Evolutionary conservation across 306 rosid species (phyloP).

Genomic region (Echinosophora koreensis): DNA sequence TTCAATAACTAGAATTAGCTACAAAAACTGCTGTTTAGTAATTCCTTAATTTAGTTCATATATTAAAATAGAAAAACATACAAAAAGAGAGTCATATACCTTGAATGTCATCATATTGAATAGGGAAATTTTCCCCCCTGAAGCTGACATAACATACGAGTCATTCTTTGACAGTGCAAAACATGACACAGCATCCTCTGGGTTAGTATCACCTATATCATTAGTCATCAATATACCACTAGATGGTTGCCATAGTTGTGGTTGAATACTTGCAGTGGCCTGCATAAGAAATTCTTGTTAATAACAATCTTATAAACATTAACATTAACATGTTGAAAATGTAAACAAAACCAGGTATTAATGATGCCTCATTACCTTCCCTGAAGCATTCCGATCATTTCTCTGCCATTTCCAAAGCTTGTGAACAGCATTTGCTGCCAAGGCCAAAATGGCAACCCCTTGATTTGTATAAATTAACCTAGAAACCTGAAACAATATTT

Average conservation of each 20-base stretch:
- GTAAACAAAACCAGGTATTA: conserved; percentile 37
- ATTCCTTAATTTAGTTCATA: conserved; percentile 19
- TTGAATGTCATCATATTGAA: conserved; percentile 99
- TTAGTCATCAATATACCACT: conserved; percentile 99
- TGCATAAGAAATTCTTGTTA: conserved; percentile 50
- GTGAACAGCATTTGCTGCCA: conserved; percentile 98
- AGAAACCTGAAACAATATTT: conserved; percentile 75
- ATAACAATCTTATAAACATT: conserved; percentile 47
- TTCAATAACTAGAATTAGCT: conserved; percentile 25
- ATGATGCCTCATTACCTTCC: conserved; percentile 63
- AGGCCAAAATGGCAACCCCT: conserved; percentile 89
- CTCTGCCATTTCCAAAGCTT: conserved; percentile 99
- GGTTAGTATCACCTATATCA: conserved; percentile 86
- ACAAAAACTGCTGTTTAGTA: conserved; percentile 20
- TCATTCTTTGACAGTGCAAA: conserved; percentile 99
- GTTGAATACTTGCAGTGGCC: conserved; percentile 81
- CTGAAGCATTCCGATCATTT: conserved; percentile 70
- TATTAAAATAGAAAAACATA: conserved; percentile 21
- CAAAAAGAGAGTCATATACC: conserved; percentile 58
- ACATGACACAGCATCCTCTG: conserved; percentile 96
- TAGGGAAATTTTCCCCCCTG: conserved; percentile 97
- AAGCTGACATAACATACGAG: conserved; percentile 98
- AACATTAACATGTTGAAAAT: conserved; percentile 44
- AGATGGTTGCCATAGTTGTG: conserved; percentile 96
- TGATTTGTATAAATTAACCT: conserved; percentile 96